Base-by-base conservation (phyloP, 495 filamentous ascomycete genomes). In the Penicillium bialowiezense region DNA sequence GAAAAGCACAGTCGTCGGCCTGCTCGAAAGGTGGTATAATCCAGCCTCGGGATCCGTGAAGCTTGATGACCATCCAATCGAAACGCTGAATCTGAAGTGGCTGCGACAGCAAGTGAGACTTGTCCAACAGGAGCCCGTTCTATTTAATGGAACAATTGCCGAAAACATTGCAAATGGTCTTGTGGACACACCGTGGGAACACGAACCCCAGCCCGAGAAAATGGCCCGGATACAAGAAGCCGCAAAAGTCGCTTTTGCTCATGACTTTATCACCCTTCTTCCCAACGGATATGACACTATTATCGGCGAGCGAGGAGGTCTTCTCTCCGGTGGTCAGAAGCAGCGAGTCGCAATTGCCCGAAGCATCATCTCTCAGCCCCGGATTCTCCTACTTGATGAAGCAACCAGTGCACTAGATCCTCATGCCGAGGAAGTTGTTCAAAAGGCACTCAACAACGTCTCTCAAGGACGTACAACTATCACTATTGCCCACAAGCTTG, bases 301-400 rank as follows among this genome's bases (percentile, higher is more conserved):
- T 33, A 88, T 96, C 40, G 90, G 91, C 33, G 89, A 93, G 62
- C 80, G 90, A 32, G 91, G 91, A 5, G 89, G 90, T 58, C 66
- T 92, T 18, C 71, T 96, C 35, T 89, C 85, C 19, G 91, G 91
- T 55, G 91, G 91, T n/a, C 91, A 96, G 68, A 95, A 95, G 63
- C 91, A 96, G 61, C 83, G 91, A 37, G 87, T 95, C 58, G 78
- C 78, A 6, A 83, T 84, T 56, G 90, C 91, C 3, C 79, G 91
- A 48, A 88, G 87, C n/a, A 85, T 96, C 28, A 84, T 84, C 24
- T 83, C 79, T 6, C 76, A 95, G 57, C 91, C 91, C n/a, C 88
- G 88, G 67, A 86, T 96, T 56, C 76, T 96, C 1, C 73, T 96
- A 1, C 80, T 96, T 3, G 91, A 96, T 54, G 91, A 96, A 63